Conservation (phyloP, 2,329 filamentous ascomycete species). For the Nothomitra cinnamomea region DNA sequence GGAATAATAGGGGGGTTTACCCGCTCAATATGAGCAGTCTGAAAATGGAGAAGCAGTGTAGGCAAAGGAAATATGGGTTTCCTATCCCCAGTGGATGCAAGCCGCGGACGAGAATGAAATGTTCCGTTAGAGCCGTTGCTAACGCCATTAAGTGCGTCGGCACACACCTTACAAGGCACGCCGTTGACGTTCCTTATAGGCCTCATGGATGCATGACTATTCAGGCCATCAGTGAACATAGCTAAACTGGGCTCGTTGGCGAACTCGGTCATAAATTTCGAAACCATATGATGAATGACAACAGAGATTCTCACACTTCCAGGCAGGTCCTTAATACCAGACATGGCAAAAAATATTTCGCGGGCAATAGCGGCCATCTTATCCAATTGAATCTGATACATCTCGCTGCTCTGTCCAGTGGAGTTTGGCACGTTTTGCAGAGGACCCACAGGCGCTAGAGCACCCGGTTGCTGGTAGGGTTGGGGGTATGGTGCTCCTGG, state of each 20-base stretch:
- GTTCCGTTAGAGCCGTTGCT: conserved; percentile 7
- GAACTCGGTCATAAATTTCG: conserved; percentile 40
- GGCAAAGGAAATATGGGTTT: conserved; percentile 17
- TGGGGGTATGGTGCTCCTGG: conserved; percentile 9
- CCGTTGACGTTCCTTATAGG: conserved; percentile 36
- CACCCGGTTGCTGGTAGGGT: conserved; percentile 8
- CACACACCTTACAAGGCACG: conserved; percentile 38
- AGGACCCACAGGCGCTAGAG: not conserved
- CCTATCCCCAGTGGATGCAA: conserved; percentile 9
- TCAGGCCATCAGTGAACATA: conserved; percentile 41
- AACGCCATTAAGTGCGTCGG: conserved; percentile 6
- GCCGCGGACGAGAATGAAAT: conserved; percentile 7
- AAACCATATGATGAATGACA: conserved; percentile 44
- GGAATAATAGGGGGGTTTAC: conserved; percentile 11
- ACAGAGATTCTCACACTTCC: conserved; percentile 44
- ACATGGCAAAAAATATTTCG: conserved; percentile 45
- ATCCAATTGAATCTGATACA: conserved; percentile 31
- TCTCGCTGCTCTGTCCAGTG: conserved; percentile 10
- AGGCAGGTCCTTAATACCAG: conserved; percentile 42
- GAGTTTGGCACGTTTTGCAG: conserved; percentile 6
- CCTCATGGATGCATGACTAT: conserved; percentile 39
- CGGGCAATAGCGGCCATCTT: conserved; percentile 37
- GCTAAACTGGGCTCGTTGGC: conserved; percentile 36
- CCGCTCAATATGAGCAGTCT: conserved; percentile 21
- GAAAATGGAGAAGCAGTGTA: conserved; percentile 22